phyloP scores from a whole-genome alignment of 2,329 filamentous ascomycete species.

The Alternaria triticimaculans region DNA sequence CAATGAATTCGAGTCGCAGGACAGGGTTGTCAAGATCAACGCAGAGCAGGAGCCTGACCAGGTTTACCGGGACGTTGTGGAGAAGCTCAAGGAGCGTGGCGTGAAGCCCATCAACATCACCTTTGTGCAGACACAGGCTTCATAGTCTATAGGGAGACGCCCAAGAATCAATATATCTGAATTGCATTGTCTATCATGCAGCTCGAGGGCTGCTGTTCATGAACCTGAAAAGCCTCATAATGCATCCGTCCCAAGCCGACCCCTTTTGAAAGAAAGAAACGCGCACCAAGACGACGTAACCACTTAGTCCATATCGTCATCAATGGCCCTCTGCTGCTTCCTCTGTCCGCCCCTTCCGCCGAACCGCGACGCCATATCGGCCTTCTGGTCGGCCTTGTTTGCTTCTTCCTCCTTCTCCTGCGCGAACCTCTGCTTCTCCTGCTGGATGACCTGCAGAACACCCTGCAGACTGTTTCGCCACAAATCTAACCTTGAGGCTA shows the following conservation, averaged over 20 bases:
- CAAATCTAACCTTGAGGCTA: slow-evolving; percentile 86
- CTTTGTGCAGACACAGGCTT: slow-evolving; percentile 36
- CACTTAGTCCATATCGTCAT: slow-evolving; percentile 46
- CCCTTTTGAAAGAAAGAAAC: slow-evolving; percentile 28
- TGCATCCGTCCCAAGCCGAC: slow-evolving; percentile 36
- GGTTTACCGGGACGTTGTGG: slow-evolving; percentile 63
- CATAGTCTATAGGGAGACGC: slow-evolving; percentile 5
- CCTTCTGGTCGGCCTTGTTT: slow-evolving; percentile 73
- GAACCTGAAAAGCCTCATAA: slow-evolving; percentile 38
- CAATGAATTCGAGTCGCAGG: slow-evolving; percentile 77
- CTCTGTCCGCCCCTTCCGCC: slow-evolving; percentile 30
- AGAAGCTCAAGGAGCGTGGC: slow-evolving; percentile 42
- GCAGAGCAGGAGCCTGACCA: slow-evolving; percentile 72
- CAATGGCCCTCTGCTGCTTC: slow-evolving; percentile 43
- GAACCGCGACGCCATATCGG: slow-evolving; percentile 47
- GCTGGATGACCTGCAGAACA: slow-evolving; percentile 78
- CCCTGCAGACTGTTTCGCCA: slow-evolving; percentile 84
- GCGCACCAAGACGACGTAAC: slow-evolving; percentile 5
- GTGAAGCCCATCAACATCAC: slow-evolving; percentile 41
- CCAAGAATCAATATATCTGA: slow-evolving; percentile 21
- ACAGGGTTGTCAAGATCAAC: slow-evolving; percentile 79
- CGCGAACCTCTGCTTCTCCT: slow-evolving; percentile 81
- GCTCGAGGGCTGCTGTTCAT: slow-evolving; percentile 38
- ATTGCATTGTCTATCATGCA: slow-evolving; percentile 43
- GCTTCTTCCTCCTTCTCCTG: slow-evolving; percentile 78